These are phyloP conservation scores for Pyrenochaeta sp. DNA, from an alignment of 2,329 filamentous ascomycete genomes.

Conservation along the genomic window DNA sequence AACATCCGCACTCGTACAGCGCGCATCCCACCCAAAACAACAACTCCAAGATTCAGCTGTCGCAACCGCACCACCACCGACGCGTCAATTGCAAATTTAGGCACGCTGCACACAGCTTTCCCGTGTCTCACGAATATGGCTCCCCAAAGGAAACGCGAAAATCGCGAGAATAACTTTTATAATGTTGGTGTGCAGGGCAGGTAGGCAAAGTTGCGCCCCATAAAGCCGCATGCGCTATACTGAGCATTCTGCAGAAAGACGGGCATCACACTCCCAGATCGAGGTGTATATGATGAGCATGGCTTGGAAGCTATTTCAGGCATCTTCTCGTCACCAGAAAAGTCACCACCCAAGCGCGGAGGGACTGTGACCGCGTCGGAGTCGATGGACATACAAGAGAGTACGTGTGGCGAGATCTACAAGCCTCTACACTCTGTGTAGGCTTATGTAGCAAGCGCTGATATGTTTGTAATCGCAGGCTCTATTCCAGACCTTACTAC, in stretches of 20 bases:
- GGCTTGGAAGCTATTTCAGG: slow-evolving; percentile 88
- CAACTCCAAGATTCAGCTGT: slow-evolving; percentile 20
- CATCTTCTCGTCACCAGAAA: slow-evolving; percentile 88
- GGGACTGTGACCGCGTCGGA: slow-evolving; percentile 61
- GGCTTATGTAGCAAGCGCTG: slow-evolving; percentile 1
- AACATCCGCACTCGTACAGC: slow-evolving; percentile 12
- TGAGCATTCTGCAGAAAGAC: slow-evolving; percentile 74
- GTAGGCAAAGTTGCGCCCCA: slow-evolving; percentile 28
- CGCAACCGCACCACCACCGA: slow-evolving; percentile 21
- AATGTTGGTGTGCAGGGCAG: slow-evolving; percentile 52
- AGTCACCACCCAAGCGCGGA: slow-evolving; percentile 57
- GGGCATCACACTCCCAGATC: slow-evolving; percentile 80
- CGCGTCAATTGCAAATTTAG: slow-evolving; percentile 22
- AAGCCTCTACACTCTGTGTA: neutral
- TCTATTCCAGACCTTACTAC: slow-evolving; percentile 60
- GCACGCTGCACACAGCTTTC: neutral
- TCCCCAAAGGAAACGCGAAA: slow-evolving; percentile 47
- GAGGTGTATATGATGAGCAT: slow-evolving; percentile 84
- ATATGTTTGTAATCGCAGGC: slow-evolving; percentile 45
- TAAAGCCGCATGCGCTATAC: slow-evolving; percentile 10
- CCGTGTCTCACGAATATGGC: slow-evolving; percentile 34
- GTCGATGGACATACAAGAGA: slow-evolving; percentile 70
- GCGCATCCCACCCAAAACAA: slow-evolving; percentile 29
- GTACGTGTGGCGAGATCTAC: slow-evolving; percentile 52
- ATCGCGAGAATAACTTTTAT: slow-evolving; percentile 52